Evolutionary conservation across 306 rosid genomes (phyloP).

Genomic region (Nissolia schottii): DNA sequence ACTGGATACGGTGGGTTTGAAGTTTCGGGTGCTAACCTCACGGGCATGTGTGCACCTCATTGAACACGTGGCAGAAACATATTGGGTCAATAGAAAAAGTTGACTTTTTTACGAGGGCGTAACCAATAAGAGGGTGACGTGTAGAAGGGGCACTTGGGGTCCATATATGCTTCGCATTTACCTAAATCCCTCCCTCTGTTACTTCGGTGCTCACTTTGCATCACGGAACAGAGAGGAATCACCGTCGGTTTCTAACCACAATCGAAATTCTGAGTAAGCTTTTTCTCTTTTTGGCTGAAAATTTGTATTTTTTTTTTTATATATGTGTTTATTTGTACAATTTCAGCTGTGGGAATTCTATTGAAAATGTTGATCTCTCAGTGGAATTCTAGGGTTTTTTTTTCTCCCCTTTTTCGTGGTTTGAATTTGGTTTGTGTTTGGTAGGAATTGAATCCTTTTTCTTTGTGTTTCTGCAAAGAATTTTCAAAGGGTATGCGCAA

Average conservation of each 20-base stretch:
- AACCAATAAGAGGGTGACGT: slow-evolving; percentile 26
- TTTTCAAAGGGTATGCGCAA: not conserved
- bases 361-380: slow-evolving; percentile 17
- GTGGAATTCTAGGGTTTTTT: slow-evolving; percentile 35
- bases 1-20: slow-evolving; percentile 30
- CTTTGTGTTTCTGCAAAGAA: not conserved
- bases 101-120: slow-evolving; percentile 26
- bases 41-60: slow-evolving; percentile 20
- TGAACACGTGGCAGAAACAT: slow-evolving; percentile 33
- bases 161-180: slow-evolving; percentile 44
- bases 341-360: not conserved
- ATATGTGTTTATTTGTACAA: not conserved
- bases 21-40: slow-evolving; percentile 13
- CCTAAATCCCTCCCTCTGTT: slow-evolving; percentile 43
- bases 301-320: slow-evolving; percentile 6
- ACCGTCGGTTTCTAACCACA: slow-evolving; percentile 24
- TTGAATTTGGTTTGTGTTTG: not conserved
- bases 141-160: slow-evolving; percentile 35
- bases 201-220: slow-evolving; percentile 27
- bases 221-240: slow-evolving; percentile 14
- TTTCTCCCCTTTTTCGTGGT: not conserved
- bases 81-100: not conserved
- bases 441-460: not conserved
- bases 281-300: not conserved
- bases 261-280: slow-evolving; percentile 55